Evolutionary conservation across 495 filamentous ascomycete genomes (phyloP).

Genomic region (Clohesyomyces aquaticus): DNA sequence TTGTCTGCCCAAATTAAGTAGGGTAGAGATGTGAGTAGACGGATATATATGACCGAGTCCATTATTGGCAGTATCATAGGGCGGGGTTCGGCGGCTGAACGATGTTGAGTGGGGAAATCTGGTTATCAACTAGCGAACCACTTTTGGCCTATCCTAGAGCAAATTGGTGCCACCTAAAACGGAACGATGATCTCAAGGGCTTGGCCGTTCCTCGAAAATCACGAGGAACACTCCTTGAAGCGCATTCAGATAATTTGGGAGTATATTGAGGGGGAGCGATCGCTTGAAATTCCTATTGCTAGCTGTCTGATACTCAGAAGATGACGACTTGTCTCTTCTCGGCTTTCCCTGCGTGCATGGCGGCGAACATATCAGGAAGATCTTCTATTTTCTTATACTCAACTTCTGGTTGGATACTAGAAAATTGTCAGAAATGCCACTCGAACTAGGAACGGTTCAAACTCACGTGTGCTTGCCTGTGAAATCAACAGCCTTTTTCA

Average conservation of each 20-base stretch:
- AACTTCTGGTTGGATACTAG: slow-evolving; percentile 44
- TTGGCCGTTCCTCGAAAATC: no score
- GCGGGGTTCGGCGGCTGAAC: no score
- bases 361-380: slow-evolving; percentile 43
- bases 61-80: no score
- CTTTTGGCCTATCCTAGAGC: no score
- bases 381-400: slow-evolving; percentile 47
- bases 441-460: no score
- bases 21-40: not conserved
- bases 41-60: no score
- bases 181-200: no score
- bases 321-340: slow-evolving; percentile 41
- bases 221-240: no score
- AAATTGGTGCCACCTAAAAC: no score
- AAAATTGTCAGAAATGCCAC: not conserved
- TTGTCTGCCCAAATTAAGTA: not conserved
- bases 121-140: no score
- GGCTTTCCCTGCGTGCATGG: slow-evolving; percentile 43
- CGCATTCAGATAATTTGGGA: no score
- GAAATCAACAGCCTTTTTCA: slow-evolving; percentile 48
- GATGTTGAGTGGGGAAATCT: no score
- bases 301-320: slow-evolving; percentile 24
- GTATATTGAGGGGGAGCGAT: not conserved
- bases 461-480: slow-evolving; percentile 46
- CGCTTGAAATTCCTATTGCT: not conserved